Evolutionary conservation across 1,139 yeast genomes (phyloP).

Genomic region (Scheffersomyces quercinus): DNA sequence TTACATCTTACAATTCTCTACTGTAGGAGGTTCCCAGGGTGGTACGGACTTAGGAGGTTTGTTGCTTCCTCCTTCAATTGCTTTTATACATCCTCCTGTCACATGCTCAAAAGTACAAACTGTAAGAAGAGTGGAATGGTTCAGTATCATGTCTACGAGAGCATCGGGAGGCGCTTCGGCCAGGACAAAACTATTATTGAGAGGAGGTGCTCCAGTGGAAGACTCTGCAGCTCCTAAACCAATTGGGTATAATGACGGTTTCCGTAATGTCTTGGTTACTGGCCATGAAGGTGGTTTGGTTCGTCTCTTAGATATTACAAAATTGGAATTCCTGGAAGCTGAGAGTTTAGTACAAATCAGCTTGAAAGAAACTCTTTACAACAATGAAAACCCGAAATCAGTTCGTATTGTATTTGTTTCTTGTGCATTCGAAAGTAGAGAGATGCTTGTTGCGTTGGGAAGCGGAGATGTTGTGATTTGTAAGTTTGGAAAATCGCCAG

Average conservation of each 20-base stretch:
- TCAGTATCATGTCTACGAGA: slow-evolving; percentile 59
- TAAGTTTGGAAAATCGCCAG: slow-evolving; percentile 55
- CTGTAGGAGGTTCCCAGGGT: slow-evolving; percentile 45
- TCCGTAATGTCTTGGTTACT: slow-evolving; percentile 65
- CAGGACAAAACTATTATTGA: slow-evolving; percentile 43
- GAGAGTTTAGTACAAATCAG: slow-evolving; percentile 38
- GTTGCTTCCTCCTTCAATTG: slow-evolving; percentile 73
- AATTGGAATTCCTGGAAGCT: slow-evolving; percentile 70
- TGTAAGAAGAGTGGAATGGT: slow-evolving; percentile 70
- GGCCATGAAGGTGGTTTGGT: slow-evolving; percentile 85
- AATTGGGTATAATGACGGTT: slow-evolving; percentile 54
- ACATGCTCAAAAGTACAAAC: slow-evolving; percentile 54
- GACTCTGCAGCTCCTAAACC: slow-evolving; percentile 36
- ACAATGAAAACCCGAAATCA: slow-evolving; percentile 28
- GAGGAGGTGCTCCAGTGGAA: slow-evolving; percentile 76
- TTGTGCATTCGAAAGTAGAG: slow-evolving; percentile 76
- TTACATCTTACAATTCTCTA: slow-evolving; percentile 23
- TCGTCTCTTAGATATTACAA: slow-evolving; percentile 78
- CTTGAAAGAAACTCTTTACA: slow-evolving; percentile 36
- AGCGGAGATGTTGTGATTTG: slow-evolving; percentile 78
- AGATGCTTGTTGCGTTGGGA: slow-evolving; percentile 66
- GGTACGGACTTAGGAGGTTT: slow-evolving; percentile 55
- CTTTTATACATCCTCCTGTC: slow-evolving; percentile 78
- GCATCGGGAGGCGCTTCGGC: slow-evolving; percentile 42
- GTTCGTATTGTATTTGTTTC: slow-evolving; percentile 60